Base-by-base conservation (phyloP, 176 grass and related monocot genomes). In the Musa schizocarpa region DNA sequence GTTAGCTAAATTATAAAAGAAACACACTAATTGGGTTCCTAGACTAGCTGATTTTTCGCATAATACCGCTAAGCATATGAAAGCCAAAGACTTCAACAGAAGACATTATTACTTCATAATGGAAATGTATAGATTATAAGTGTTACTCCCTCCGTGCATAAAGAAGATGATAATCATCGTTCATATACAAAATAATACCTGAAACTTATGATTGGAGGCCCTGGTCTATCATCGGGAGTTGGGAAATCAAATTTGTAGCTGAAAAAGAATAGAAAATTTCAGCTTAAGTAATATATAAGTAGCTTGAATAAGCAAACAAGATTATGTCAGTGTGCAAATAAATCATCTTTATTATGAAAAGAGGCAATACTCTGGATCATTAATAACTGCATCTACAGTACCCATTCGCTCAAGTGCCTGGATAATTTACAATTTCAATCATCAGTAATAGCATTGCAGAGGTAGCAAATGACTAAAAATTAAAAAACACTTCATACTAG, bases 191-290 rank as follows among this genome's bases (percentile, higher is more conserved):
- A 86, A 65, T 29, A 54, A 82, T 82, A 97, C 94, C 90, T 97
- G 90, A 97, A 97, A 84, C 94, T 97, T 74, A 97, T 97, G 63
- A 97, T 97, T 77, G 94, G 94, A 74, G 80, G 90, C 74, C 94
- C 94, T 25, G 94, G 94, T 24, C 83, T 83, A 64, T 97, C 94
- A 82, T 97, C 94, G 55, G 90, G 90, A 43, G 94, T 97, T 62
- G 90, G 94, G 81, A 97, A 97, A 62, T 97, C 94, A 86, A 97
- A 97, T 75, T 97, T 97, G 79, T 97, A 97, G 85, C 94, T 97
- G 86, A 73, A 82, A 52, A 79, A 82, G 70, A 80, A 84, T 20
- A 50, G 16, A 49, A 17, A 54, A 84, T 11, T 14, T 88, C 68
- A 88, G 71, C 54, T 49, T 13, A 68, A 77, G 63, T n/a, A 80